A percentile compares a stretch with the other conserved stretches of the same genome.
These are phyloP conservation scores for Sclerotinia spermophila DNA, from an alignment of 2,329 filamentous ascomycete genomes.

Conservation along the genomic window DNA sequence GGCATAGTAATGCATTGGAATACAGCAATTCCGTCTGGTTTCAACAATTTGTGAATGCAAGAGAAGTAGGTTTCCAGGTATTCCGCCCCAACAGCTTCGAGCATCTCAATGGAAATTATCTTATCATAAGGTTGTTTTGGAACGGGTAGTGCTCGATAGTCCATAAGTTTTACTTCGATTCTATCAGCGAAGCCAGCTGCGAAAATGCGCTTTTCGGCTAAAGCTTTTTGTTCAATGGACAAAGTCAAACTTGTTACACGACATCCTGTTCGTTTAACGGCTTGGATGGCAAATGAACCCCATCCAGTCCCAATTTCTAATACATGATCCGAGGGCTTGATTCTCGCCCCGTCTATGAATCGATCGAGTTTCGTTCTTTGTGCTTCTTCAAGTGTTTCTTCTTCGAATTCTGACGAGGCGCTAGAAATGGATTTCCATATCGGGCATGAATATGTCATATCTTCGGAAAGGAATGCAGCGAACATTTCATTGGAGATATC, in stretches of 20 bases:
- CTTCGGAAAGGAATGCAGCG: constrained; percentile 66
- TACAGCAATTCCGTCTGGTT: constrained; percentile 62
- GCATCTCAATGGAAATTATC: constrained; percentile 72
- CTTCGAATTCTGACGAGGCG: constrained; percentile 35
- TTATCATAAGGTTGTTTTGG: constrained; percentile 61
- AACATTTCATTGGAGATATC: constrained; percentile 77
- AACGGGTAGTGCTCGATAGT: constrained; percentile 61
- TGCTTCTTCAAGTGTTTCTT: constrained; percentile 60
- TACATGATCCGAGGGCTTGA: constrained; percentile 64
- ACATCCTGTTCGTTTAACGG: constrained; percentile 63
- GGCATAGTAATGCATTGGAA: constrained; percentile 80
- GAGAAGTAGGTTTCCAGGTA: constrained; percentile 66
- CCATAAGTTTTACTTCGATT: constrained; percentile 63
- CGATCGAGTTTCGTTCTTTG: constrained; percentile 64
- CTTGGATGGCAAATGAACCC: constrained; percentile 70
- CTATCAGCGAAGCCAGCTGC: constrained; percentile 56
- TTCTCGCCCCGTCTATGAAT: constrained; percentile 61
- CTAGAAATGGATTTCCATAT: constrained; percentile 54
- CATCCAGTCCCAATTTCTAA: constrained; percentile 74
- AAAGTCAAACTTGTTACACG: constrained; percentile 66
- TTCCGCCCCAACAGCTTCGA: constrained; percentile 68
- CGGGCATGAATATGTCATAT: constrained; percentile 74
- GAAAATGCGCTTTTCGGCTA: constrained; percentile 63
- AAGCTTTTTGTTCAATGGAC: constrained; percentile 63
- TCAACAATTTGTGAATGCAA: constrained; percentile 60